Conservation (phyloP, 2,329 filamentous ascomycete species). For the Alternaria arbusti region DNA sequence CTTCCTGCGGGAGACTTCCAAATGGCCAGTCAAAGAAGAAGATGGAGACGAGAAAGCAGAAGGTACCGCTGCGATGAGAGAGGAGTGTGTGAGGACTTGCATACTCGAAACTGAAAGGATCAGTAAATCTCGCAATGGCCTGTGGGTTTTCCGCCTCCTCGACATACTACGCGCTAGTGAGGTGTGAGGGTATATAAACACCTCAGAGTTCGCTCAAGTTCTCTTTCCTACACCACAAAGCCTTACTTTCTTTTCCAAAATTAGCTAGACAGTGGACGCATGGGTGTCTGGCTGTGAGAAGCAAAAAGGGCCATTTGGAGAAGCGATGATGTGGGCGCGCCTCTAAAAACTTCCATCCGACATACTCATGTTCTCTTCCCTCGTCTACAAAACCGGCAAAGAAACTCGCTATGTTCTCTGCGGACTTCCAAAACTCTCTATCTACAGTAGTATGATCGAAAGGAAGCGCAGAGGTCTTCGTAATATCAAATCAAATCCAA, state of each 20-base stretch:
- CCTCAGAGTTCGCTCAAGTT: neutral
- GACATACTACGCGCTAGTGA: neutral
- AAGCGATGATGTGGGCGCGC: no score
- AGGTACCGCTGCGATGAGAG: fast-evolving
- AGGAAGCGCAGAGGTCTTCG: no score
- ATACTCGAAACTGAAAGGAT: neutral
- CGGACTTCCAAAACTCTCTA: neutral
- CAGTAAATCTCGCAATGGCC: no score
- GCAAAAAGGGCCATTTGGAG: no score
- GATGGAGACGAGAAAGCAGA: neutral
- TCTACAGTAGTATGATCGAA: neutral
- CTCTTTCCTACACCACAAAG: neutral
- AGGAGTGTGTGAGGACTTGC: neutral
- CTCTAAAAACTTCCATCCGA: neutral
- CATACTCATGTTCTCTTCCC: neutral
- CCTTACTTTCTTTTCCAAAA: neutral
- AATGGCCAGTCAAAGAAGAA: no score
- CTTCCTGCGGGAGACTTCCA: no score
- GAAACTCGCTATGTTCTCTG: neutral
- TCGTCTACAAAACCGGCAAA: neutral
- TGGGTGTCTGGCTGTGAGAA: no score
- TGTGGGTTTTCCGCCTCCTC: fast-evolving
- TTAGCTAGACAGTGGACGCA: no score
- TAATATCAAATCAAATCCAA: no score
- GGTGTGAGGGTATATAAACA: neutral